Base-by-base conservation (phyloP, 345 rosid species). In the Dovyalis caffra region DNA sequence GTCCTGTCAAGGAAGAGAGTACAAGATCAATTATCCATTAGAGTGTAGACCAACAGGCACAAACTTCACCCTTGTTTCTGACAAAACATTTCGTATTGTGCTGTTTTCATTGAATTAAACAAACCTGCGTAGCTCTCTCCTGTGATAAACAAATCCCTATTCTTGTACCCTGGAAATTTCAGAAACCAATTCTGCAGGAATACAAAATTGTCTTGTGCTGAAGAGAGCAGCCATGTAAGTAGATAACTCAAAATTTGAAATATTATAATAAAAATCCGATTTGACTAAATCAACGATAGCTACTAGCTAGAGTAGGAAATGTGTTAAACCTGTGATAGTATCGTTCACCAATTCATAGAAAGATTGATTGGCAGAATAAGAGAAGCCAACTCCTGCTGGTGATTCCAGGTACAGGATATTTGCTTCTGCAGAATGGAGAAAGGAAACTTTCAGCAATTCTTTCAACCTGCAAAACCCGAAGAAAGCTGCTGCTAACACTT, bases 101-200 rank as follows among this genome's bases (percentile, higher is more conserved):
- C 1, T 43, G 5, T 18, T 43, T 43, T 43, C 18, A 0, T 12
- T 26, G 45, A 49, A 14, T 14, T 29, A 32, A 5, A 29, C 4
- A 18, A n/a, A 75, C 73, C 78, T 38, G 72, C 72, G n/a, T 75
- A 67, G 58, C 78, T 78, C 56, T 72, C 80, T 20, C 80, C 80
- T 16, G 72, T 18, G 37, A 77, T 38, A 23, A 62, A 77, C 8
- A 78, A 68, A 34, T 73, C 77, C 35, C 74, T 73, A 20, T 45
- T 49, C 49, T 60, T 78, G 73, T 78, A 72, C 40, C 72, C 69
- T 0, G 81, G 81, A 68, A 72, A 78, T 63, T 78, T 78, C 14
- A 47, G 64, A n/a, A 73, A 68, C 81, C 81, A 78, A 4, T 60
- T 29, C 33, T 72, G 64, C 15, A 78, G 40, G 69, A 78, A n/a